Conservation (phyloP, 495 filamentous ascomycete species). For the Podospora appendiculata region DNA sequence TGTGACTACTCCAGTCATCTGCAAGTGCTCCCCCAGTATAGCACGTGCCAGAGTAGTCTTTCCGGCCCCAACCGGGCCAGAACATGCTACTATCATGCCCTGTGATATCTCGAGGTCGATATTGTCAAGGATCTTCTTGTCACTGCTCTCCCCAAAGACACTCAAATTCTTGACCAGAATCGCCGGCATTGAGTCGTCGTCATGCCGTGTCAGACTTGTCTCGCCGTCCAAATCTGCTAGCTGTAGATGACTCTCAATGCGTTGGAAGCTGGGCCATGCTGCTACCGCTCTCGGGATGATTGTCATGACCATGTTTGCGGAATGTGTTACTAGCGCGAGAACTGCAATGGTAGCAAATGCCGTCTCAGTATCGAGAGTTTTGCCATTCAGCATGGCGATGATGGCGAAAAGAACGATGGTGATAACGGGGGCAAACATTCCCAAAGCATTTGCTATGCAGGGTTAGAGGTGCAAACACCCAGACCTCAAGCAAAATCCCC, state of each 20-base stretch:
- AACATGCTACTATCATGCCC: constrained; percentile 7
- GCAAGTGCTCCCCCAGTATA: constrained; percentile 44
- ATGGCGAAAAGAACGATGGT: constrained; percentile 32
- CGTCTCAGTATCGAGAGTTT: constrained; percentile 21
- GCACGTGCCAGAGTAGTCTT: constrained; percentile 50
- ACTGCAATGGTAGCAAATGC: constrained; percentile 32
- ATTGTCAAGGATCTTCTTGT: constrained; percentile 1
- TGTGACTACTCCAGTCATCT: constrained; percentile 34
- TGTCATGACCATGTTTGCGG: constrained; percentile 37
- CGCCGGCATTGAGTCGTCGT: neutral
- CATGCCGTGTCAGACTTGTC: neutral
- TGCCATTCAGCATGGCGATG: constrained; percentile 10
- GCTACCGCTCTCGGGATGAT: constrained; percentile 26
- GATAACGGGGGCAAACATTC: constrained; percentile 34
- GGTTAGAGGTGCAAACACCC: neutral
- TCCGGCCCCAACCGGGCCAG: constrained; percentile 46
- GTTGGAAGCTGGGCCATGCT: constrained; percentile 23
- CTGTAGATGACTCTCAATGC: constrained; percentile 23
- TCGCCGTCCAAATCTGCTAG: neutral
- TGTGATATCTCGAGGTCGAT: constrained; percentile 6
- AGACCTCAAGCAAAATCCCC: neutral
- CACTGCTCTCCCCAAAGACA: constrained; percentile 1
- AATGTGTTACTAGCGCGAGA: constrained; percentile 27
- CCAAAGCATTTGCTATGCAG: constrained; percentile 25
- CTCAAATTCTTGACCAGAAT: constrained; percentile 11